These are phyloP conservation scores for Suhomyces xylopsoci DNA, from an alignment of 805 yeast species.

Conservation along the genomic window DNA sequence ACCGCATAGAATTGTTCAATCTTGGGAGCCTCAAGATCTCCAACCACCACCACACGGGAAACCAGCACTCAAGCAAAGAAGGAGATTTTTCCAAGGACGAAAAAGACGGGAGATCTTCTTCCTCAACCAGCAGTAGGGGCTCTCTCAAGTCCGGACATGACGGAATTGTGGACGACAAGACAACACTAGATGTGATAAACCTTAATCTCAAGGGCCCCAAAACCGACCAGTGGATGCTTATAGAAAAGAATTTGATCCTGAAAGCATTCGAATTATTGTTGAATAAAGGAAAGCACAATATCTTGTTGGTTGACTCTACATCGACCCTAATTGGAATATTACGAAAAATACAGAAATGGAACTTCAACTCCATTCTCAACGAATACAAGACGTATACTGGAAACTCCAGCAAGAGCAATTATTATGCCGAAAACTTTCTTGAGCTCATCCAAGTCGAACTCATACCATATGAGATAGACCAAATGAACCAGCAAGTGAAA, in stretches of 20 bases:
- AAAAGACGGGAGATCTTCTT: conserved; percentile 7
- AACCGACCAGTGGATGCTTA: conserved; percentile 71
- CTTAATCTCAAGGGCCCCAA: conserved; percentile 21
- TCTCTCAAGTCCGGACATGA: conserved; percentile 4
- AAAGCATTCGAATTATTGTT: conserved; percentile 65
- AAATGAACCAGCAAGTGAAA: conserved; percentile 20
- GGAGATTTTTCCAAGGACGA: conserved; percentile 16
- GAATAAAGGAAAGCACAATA: conserved; percentile 61
- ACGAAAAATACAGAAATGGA: conserved; percentile 86
- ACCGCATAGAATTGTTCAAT: conserved; percentile 50
- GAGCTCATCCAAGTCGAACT: conserved; percentile 65
- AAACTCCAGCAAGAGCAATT: conserved; percentile 68
- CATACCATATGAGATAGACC: conserved; percentile 39
- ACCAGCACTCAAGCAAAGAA: conserved; percentile 23
- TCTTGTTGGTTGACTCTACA: conserved; percentile 75
- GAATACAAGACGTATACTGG: conserved; percentile 73
- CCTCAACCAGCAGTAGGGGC: conserved; percentile 6
- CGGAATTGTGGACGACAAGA: not conserved
- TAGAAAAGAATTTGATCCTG: conserved; percentile 62
- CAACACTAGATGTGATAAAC: conserved; percentile 22
- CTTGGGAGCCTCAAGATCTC: conserved; percentile 43
- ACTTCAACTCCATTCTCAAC: conserved; percentile 73
- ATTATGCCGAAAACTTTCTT: conserved; percentile 76
- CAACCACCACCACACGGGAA: conserved; percentile 30
- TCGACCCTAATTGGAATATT: conserved; percentile 78